Conservation (phyloP, 1,284 basidiomycete species). For the Ustilago sp. region DNA sequence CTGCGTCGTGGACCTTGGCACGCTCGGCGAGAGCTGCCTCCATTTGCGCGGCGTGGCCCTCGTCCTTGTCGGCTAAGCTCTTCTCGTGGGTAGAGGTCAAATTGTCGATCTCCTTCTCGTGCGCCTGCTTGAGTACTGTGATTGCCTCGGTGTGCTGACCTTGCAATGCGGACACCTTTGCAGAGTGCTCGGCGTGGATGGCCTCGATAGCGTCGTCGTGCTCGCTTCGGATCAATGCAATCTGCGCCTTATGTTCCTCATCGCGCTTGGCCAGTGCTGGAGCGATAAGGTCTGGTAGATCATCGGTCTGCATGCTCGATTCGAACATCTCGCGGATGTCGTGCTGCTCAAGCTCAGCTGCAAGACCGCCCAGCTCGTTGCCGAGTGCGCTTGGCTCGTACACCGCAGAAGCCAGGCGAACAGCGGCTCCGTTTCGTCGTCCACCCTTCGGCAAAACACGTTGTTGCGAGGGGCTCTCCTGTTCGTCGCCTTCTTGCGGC, state of each 20-base stretch:
- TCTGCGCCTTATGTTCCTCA: conserved; percentile 41
- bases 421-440: conserved; percentile 39
- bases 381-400: conserved; percentile 54
- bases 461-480: conserved; percentile 24
- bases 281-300: conserved; percentile 44
- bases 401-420: conserved; percentile 41
- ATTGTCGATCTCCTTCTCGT: conserved; percentile 32
- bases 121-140: conserved; percentile 30
- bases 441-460: conserved; percentile 33
- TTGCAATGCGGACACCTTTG: conserved; percentile 36
- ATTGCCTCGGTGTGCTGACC: conserved; percentile 42
- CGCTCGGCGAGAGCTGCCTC: conserved; percentile 43
- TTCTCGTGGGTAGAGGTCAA: conserved; percentile 33
- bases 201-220: conserved; percentile 45
- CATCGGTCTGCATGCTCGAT: conserved; percentile 44
- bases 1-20: conserved; percentile 52
- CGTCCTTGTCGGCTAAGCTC: conserved; percentile 30
- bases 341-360: conserved; percentile 27
- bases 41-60: conserved; percentile 32
- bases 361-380: conserved; percentile 52
- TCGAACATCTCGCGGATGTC: conserved; percentile 33
- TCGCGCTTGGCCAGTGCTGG: conserved; percentile 43
- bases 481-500: conserved; percentile 30
- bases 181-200: conserved; percentile 35
- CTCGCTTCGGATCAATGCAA: conserved; percentile 36